Percentiles rank a stretch among this genome's conserved stretches.
Conservation (phyloP, 1,284 basidiomycete genomes). For the Sparassis latifolia region DNA sequence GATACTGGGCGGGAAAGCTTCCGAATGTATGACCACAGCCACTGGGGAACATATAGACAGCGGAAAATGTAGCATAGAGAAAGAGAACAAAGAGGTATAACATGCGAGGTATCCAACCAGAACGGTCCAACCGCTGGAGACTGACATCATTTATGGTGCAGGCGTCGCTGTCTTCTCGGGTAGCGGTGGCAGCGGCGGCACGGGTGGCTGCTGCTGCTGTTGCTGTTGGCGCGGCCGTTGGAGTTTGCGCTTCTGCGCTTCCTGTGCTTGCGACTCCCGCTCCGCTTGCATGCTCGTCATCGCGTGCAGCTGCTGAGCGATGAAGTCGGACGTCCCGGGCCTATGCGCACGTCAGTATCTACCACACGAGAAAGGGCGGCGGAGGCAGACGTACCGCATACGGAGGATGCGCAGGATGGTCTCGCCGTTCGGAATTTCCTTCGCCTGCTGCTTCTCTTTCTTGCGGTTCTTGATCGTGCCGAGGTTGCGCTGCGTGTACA, state of each 20-base stretch:
- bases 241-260: conserved; percentile 48
- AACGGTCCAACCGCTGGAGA: neutral
- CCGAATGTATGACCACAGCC: too few species aligned
- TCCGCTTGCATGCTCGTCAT: conserved; percentile 71
- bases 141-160: too few species aligned
- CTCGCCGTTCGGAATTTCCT: conserved; percentile 72
- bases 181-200: conserved; percentile 16
- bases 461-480: conserved; percentile 96
- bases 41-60: neutral
- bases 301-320: conserved; percentile 81
- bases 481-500: conserved; percentile 84
- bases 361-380: neutral
- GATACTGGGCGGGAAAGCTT: too few species aligned
- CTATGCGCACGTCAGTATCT: conserved; percentile 29
- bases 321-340: conserved; percentile 80
- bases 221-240: conserved; percentile 23
- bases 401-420: conserved; percentile 89
- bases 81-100: conserved; percentile 19
- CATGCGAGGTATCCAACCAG: conserved; percentile 20
- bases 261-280: conserved; percentile 55
- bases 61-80: neutral
- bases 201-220: conserved; percentile 13
- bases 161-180: neutral
- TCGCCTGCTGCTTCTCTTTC: conserved; percentile 82
- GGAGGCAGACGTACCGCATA: conserved; percentile 66